phyloP scores from a whole-genome alignment of 2,329 filamentous ascomycete species.

The Macrophomina tecta region DNA sequence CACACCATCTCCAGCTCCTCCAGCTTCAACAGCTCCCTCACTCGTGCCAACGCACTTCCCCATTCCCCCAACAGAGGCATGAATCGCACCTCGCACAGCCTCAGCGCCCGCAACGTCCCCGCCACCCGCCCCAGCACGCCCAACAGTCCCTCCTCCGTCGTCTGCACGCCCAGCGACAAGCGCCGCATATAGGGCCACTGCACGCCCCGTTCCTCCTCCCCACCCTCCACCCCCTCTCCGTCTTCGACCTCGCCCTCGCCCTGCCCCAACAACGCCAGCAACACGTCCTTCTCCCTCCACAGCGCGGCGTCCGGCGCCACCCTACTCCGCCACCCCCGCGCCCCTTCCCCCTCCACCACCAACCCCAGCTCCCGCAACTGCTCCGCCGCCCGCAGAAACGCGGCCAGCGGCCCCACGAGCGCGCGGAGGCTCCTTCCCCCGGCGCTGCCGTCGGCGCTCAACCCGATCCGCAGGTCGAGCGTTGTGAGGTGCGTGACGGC shows the following conservation, averaged over 20 bases:
- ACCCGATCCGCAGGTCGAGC: not conserved
- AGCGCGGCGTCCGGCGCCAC: not conserved
- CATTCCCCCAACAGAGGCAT: slow-evolving; percentile 9
- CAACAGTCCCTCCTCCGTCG: not conserved
- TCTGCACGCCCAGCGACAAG: not conserved
- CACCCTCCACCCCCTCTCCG: not conserved
- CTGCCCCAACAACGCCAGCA: not conserved
- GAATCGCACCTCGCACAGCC: not conserved
- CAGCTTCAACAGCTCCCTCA: not conserved
- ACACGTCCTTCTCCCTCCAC: not conserved
- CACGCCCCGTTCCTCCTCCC: not conserved
- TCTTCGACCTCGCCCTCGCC: not conserved
- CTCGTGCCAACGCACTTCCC: not conserved
- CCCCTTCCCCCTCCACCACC: not conserved
- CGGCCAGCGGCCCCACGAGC: not conserved
- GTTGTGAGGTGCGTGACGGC: not conserved
- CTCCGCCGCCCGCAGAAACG: not conserved
- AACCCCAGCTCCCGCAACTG: not conserved
- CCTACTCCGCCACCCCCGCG: not conserved
- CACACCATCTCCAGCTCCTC: not conserved
- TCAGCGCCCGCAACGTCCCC: slow-evolving; percentile 2
- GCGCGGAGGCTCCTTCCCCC: not conserved
- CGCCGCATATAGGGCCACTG: not conserved
- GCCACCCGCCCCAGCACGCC: not conserved
- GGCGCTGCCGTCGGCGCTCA: not conserved